Evolutionary conservation across 179 eudicot species (phyloP), one percentile per base, ranked within the genome.

Genomic region (Silene vulgaris): DNA sequence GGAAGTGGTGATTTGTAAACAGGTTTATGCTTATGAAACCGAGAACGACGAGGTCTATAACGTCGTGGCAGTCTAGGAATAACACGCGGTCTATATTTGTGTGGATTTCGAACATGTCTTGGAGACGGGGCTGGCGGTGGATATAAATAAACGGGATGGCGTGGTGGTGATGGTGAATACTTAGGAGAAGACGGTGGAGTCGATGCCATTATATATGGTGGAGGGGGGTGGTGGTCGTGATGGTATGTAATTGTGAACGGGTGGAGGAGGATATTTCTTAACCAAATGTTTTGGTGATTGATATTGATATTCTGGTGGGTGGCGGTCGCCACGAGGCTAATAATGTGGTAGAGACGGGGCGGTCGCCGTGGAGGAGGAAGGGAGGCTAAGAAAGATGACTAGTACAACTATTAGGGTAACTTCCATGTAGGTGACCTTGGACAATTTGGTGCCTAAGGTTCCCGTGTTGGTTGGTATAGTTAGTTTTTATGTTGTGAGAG

Each of bases 1-100:
- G 77, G 77, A 30, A 75, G 77, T 75, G 71, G 71, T 21, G 69
- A 9, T 64, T 74, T 74, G 30, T 61, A 72, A 1, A 37, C 67
- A 4, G 32, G 77, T 61, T 50, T 71, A 16, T 23, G 37, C 68
- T 54, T 28, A n/a, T 0, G 64, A 3, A 16, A 52, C 0, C 43
- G 74, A 14, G 28, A 50, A 8, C 37, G 77, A 13, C 71, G 59
- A 48, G 48, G 71, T 32, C 30, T 65, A 11, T 45, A 48, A 12
- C 12, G 37, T 14, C 23, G 69, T 4, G 23, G 69, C 23, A 7
- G 60, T 64, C 69, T 74, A 26, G 77, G 48, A 4, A 71, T 14
- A 71, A 71, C 29, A 26, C 63, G 74, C 7, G 40, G 35, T 29
- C 63, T 52, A 54, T 32, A 43, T n/a, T 12, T 54, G n/a, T 26